Evolutionary conservation across 2,329 filamentous ascomycete genomes (phyloP), one percentile per base, ranked within the genome.

Genomic region (Ophiostoma australiae): DNA sequence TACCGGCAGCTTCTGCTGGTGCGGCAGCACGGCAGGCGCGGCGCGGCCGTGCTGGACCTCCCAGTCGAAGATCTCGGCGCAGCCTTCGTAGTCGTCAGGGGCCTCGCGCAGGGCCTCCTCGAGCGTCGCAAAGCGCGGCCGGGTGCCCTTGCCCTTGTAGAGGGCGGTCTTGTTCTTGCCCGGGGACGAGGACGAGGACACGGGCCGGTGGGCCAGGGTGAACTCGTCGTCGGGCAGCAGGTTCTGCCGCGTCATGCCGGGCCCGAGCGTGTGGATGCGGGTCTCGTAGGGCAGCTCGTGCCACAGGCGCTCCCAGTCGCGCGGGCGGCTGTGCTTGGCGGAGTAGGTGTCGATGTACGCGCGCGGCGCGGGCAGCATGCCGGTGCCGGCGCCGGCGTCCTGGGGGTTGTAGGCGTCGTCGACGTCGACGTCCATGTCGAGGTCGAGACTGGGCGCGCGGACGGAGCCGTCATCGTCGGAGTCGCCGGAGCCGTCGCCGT

Each of bases 11-110:
- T 33, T 39, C 4, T 10, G 13, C 68, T 72, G 37, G 7, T 41
- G 23, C 17, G 23, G 31, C 39, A 70, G 55, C 31, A 72, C 71
- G n/a, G 71, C 66, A 3, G 69, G 71, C 4, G 71, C 71, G 5
- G 41, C 31, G 13, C 69, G 69, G 33, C 48, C 37, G 67, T 72
- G 67, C 61, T 63, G 20, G 31, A 35, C n/a, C 48, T 72, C 71
- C 71, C 71, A 72, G 33, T 33, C 37, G 11, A 69, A 44, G 52
- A 66, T 69, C 33, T 61, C 67, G n/a, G n/a, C 13, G 27, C 31
- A 33, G 58, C 39, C 41, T 0, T 5, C n/a, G 39, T 72, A 70
- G 13, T 70, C 69, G 27, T 69, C 71, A 31, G 69, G 68, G 8
- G 68, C 68, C 2, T 15, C 11, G 3, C 13, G 39, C 65, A 55